These are phyloP conservation scores for Nasturtium officinale DNA, from an alignment of 345 rosid genomes.

Conservation along the genomic window DNA sequence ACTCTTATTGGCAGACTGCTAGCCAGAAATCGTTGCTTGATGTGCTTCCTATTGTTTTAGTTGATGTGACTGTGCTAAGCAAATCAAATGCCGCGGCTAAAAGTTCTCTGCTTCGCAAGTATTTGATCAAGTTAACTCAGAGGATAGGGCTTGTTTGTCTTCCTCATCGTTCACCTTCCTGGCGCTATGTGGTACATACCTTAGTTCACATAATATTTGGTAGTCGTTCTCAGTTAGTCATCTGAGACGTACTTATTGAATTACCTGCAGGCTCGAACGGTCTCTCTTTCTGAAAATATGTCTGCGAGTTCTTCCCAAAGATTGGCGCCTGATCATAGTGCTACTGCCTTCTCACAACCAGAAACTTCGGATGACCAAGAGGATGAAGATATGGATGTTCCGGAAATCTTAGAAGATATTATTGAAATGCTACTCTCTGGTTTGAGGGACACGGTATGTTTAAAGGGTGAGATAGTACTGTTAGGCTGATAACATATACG, in stretches of 20 bases:
- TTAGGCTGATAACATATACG: slow-evolving; percentile 29
- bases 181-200: slow-evolving; percentile 84
- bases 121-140: slow-evolving; percentile 79
- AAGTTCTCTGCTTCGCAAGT: slow-evolving; percentile 87
- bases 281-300: slow-evolving; percentile 66
- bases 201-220: slow-evolving; percentile 11
- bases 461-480: slow-evolving; percentile 44
- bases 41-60: slow-evolving; percentile 63
- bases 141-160: slow-evolving; percentile 85
- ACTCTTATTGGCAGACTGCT: slow-evolving; percentile 74
- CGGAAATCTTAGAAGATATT: slow-evolving; percentile 84
- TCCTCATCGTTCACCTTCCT: slow-evolving; percentile 77
- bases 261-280: slow-evolving; percentile 61
- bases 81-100: slow-evolving; percentile 65
- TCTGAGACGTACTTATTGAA: slow-evolving; percentile 23
- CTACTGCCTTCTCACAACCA: slow-evolving; percentile 35
- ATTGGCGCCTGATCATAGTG: slow-evolving; percentile 44
- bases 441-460: slow-evolving; percentile 84
- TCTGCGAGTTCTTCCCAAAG: slow-evolving; percentile 47
- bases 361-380: slow-evolving; percentile 46
- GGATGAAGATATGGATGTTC: slow-evolving; percentile 86
- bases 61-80: slow-evolving; percentile 58
- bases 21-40: slow-evolving; percentile 60
- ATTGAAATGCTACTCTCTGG: slow-evolving; percentile 88
- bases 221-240: slow-evolving; percentile 23